Evolutionary conservation across 140 eudicot genomes (phyloP), one percentile per base, ranked within the genome.

Genomic region (Anethum foeniculum): DNA sequence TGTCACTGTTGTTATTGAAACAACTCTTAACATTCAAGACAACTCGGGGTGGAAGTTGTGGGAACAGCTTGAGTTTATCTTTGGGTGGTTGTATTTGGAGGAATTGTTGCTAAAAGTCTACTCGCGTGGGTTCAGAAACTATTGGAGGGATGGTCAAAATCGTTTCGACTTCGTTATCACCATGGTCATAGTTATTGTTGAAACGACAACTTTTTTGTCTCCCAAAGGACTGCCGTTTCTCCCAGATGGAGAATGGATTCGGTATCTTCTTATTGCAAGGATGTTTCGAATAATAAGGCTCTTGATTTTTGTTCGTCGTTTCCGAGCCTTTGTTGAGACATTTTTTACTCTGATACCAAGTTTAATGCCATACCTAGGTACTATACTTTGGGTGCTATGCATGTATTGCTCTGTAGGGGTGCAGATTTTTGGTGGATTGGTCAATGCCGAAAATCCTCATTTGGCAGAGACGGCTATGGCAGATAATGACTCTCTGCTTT

Each of bases 191-290:
- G 99, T 95, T 84, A 86, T 92, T 43, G 95, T 97, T 75, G 99
- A 95, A 95, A 95, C 99, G 71, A 77, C 96, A 49, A 92, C 99
- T 77, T 92, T 90, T 69, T 27, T 87, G 32, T 81, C 97, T 73
- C 97, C 97, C 23, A 21, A 83, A 39, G 91, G 77, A 43, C 80
- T 80, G 27, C 84, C 92, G 18, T 95, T 95, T 83, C 93, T 95
- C 78, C 88, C 99, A 60, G 90, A 90, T 83, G 98, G 97, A 60
- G 97, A 94, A 90, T 94, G 98, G 99, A 92, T 95, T 75, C 99
- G 99, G 32, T 95, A 95, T 92, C 99, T 95, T 85, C 90, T 95
- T 60, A 91, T 95, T 48, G 99, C 99, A 62, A 88, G 99, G 83
- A 88, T 95, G 93, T 80, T 95, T 76, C 87, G 99, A 76, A 80